Base-by-base conservation (phyloP, 345 rosid genomes). In the Turritis glabra region DNA sequence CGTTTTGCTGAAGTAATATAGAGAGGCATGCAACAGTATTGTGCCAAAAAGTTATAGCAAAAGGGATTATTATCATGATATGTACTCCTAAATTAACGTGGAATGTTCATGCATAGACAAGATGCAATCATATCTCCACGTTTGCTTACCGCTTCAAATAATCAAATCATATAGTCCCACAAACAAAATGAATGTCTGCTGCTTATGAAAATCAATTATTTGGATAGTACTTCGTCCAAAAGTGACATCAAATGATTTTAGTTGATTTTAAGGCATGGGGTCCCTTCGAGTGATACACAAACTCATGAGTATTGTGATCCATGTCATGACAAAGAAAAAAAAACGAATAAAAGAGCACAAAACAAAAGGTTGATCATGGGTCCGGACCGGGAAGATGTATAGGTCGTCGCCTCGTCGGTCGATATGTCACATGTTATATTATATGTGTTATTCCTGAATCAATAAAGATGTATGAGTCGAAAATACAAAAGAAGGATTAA, bases 91-190 rank as follows among this genome's bases (percentile, higher is more conserved):
- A 55, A 18, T 70, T 46, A 77, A 77, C 76, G 50, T 77, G 75
- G 72, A 52, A 77, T 64, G 76, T 70, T 70, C 76, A 70, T 70
- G 67, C 76, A 70, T 37, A 55, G 60, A 70, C 76, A 77, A 55
- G 46, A 56, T 27, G 62, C 67, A 77, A 77, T 77, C 67, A 77
- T 77, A 71, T 55, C 53, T 64, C 60, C 80, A 77, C 80, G 80
- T 77, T 77, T 71, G 75, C 65, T 19, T 35, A 14, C 71, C 53
- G 4, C 53, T 63, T 70, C 71, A 35, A 11, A 27, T 12, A 21
- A 56, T 46, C 57, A 69, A 62, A 69, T 61, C 23, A 41, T 76
- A 52, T 69, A 40, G 41, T 69, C 65, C 43, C 11, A 55, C 26
- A 70, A 26, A 64, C 60, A 64, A 77, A 63, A 55, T 63, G 79